A percentile compares a stretch with the other conserved stretches of the same genome.
phyloP scores from a whole-genome alignment of 257 asterid species.

The Lantana camara region DNA sequence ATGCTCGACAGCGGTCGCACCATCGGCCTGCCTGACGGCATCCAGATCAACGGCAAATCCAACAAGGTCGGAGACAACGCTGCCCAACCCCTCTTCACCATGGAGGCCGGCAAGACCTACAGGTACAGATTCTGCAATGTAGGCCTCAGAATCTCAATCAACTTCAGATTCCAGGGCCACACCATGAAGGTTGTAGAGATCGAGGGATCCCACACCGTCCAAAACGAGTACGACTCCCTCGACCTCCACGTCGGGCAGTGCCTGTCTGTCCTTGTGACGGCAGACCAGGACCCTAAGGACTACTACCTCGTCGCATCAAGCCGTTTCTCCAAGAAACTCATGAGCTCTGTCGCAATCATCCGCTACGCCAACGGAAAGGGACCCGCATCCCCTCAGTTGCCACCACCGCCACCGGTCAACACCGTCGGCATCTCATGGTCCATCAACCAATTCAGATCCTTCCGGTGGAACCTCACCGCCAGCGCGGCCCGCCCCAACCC shows the following conservation, averaged over 20 bases:
- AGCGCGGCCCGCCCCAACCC: conserved; percentile 47
- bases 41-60: conserved; percentile 47
- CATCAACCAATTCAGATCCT: conserved; percentile 33
- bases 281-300: conserved; percentile 48
- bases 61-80: conserved; percentile 32
- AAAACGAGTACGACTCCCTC: conserved; percentile 44
- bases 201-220: conserved; percentile 61
- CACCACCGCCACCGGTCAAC: conserved; percentile 32
- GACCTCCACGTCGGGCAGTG: conserved; percentile 62
- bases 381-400: conserved; percentile 39
- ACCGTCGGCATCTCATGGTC: conserved; percentile 35
- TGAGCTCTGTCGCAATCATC: conserved; percentile 32
- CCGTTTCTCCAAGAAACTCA: conserved; percentile 31
- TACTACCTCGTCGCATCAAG: conserved; percentile 49
- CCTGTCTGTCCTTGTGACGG: conserved; percentile 46
- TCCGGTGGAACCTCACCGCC: conserved; percentile 39
- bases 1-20: conserved; percentile 41
- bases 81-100: conserved; percentile 37
- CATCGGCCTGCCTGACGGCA: conserved; percentile 49
- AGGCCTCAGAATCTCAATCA: conserved; percentile 49
- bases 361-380: conserved; percentile 42
- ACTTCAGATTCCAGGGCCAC: conserved; percentile 52
- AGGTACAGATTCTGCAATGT: conserved; percentile 52
- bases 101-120: conserved; percentile 54
- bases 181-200: conserved; percentile 46